Conservation (phyloP, 352 stramenopile genomes). For the Phytophthora lateralis region DNA sequence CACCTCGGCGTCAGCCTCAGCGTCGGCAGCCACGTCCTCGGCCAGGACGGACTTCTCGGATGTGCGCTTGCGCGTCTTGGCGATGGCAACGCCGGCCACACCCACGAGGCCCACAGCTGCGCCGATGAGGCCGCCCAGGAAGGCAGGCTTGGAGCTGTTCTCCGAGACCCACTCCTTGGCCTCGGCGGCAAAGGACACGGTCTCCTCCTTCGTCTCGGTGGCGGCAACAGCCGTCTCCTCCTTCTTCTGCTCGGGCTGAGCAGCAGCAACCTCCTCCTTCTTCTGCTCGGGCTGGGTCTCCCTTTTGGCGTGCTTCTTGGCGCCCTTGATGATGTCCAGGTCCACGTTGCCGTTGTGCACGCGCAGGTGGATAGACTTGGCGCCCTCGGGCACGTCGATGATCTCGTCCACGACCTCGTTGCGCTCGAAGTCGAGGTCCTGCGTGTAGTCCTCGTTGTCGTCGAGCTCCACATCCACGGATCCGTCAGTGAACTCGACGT, state of each 20-base stretch:
- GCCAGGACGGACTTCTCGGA: conserved; percentile 51
- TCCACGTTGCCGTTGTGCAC: conserved; percentile 56
- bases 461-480: conserved; percentile 46
- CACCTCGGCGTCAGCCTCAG: conserved; percentile 41
- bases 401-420: conserved; percentile 47
- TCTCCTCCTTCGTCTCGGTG: conserved; percentile 27
- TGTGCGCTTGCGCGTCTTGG: conserved; percentile 50
- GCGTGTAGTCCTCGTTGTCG: conserved; percentile 53
- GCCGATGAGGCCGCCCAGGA: conserved; percentile 48
- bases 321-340: conserved; percentile 56
- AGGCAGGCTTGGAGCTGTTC: conserved; percentile 40
- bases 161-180: conserved; percentile 48
- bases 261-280: conserved; percentile 28
- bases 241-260: conserved; percentile 24
- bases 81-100: conserved; percentile 47
- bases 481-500: conserved; percentile 40
- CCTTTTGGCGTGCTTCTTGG: conserved; percentile 22
- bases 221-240: conserved; percentile 6
- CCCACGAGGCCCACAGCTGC: conserved; percentile 54
- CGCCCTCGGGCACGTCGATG: conserved; percentile 54
- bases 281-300: conserved; percentile 25
- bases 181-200: conserved; percentile 46
- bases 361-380: conserved; percentile 52
- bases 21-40: conserved; percentile 37
- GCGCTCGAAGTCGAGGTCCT: conserved; percentile 52